phyloP scores from a whole-genome alignment of 2,329 filamentous ascomycete species.

The Aspergillus latus region DNA sequence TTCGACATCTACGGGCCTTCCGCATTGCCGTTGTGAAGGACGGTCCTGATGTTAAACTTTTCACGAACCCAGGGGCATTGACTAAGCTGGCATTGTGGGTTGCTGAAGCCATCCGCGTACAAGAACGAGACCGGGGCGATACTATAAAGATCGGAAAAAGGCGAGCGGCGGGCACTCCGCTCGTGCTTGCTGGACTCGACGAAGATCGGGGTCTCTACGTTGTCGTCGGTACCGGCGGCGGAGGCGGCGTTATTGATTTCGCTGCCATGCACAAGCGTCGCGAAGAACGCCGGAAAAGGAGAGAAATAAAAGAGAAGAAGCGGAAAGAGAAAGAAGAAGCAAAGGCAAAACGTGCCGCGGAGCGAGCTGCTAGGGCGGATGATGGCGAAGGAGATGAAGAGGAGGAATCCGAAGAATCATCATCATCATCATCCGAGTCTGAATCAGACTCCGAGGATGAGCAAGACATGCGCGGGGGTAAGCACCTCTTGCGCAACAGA shows the following conservation, averaged over 20 bases:
- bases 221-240: conserved; percentile 88
- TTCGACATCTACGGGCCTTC: conserved; percentile 87
- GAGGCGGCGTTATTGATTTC: conserved; percentile 69
- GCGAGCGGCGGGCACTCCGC: conserved; percentile 63
- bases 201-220: conserved; percentile 85
- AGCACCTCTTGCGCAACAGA: conserved; percentile 75
- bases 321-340: conserved; percentile 65
- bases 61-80: conserved; percentile 87
- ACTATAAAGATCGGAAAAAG: conserved; percentile 52
- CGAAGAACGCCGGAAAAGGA: conserved; percentile 62
- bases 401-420: conserved; percentile 60
- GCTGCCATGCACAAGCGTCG: conserved; percentile 67
- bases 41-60: conserved; percentile 84
- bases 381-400: conserved; percentile 61
- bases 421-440: conserved; percentile 36
- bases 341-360: conserved; percentile 57
- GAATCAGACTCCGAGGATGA: conserved; percentile 59
- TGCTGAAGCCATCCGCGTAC: conserved; percentile 84
- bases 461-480: conserved; percentile 55
- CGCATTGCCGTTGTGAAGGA: conserved; percentile 96
- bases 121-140: conserved; percentile 79
- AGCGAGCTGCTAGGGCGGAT: conserved; percentile 51
- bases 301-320: conserved; percentile 62
- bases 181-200: conserved; percentile 87
- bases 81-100: conserved; percentile 95